Percentiles rank a stretch among this genome's conserved stretches.
Evolutionary conservation across 768 basidiomycete species (phyloP).

Genomic region (Sarcodon aspratus): DNA sequence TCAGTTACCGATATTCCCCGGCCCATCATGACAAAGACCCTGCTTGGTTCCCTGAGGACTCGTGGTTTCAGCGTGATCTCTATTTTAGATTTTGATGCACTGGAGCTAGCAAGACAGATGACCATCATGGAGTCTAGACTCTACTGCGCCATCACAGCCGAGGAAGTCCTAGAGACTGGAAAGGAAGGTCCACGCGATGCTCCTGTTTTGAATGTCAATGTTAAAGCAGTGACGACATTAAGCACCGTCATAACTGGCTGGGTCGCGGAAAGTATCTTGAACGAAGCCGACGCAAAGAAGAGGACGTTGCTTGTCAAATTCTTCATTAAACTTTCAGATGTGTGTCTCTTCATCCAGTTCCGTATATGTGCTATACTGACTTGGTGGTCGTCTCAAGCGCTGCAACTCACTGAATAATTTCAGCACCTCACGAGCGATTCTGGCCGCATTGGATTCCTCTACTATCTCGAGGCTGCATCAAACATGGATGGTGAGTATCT

Average conservation of each 20-base stretch:
- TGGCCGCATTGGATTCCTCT: slow-evolving; percentile 92
- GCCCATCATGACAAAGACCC: slow-evolving; percentile 73
- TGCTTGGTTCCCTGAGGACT: slow-evolving; percentile 57
- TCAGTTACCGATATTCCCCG: slow-evolving; percentile 59
- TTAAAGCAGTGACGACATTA: slow-evolving; percentile 76
- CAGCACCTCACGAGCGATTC: slow-evolving; percentile 84
- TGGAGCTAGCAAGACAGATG: slow-evolving; percentile 88
- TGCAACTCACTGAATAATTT: slow-evolving; percentile 80
- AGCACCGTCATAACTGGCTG: slow-evolving; percentile 93
- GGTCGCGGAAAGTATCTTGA: slow-evolving; percentile 90
- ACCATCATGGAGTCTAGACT: slow-evolving; percentile 88
- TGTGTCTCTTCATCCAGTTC: slow-evolving; percentile 25
- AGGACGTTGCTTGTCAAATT: slow-evolving; percentile 73
- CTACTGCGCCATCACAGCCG: slow-evolving; percentile 77
- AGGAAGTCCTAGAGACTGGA: slow-evolving; percentile 81
- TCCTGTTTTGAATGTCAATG: slow-evolving; percentile 40
- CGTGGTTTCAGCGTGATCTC: slow-evolving; percentile 50
- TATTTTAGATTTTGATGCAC: slow-evolving; percentile 84
- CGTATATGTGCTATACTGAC: not conserved
- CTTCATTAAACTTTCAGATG: slow-evolving; percentile 89
- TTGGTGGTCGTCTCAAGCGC: slow-evolving; percentile 40
- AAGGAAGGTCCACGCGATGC: slow-evolving; percentile 44
- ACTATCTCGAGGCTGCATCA: slow-evolving; percentile 87
- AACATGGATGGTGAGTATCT: slow-evolving; percentile 79
- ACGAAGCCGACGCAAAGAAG: slow-evolving; percentile 83